phyloP scores from a whole-genome alignment of 108 stramenopile species.

The Cyclostephanos tholiformis region DNA sequence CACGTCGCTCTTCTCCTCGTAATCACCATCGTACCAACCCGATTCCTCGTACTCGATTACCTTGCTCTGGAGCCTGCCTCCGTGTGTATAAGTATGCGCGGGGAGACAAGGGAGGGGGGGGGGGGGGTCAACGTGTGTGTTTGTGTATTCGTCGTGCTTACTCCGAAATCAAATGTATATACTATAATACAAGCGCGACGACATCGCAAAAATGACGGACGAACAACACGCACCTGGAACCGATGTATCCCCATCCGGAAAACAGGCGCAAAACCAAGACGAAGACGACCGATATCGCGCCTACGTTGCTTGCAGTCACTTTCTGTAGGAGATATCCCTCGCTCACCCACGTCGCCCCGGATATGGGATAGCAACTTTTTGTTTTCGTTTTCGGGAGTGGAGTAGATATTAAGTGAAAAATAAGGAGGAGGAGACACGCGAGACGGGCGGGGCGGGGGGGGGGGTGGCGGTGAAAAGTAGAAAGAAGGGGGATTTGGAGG shows the following conservation, averaged over 20 bases:
- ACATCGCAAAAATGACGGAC: neutral
- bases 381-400: no score
- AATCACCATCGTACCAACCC: constrained; percentile 85
- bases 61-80: constrained; percentile 66
- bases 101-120: neutral
- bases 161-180: no score
- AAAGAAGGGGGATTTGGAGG: no score
- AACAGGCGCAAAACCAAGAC: constrained; percentile 71
- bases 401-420: no score
- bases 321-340: constrained; percentile 82
- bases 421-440: neutral
- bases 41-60: constrained; percentile 89
- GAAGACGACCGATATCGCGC: constrained; percentile 61
- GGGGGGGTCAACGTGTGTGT: no score
- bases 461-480: no score
- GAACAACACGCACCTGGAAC: constrained; percentile 29
- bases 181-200: no score
- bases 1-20: constrained; percentile 75
- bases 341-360: constrained; percentile 76
- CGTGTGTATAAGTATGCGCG: neutral
- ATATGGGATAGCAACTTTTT: constrained; percentile 73
- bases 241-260: constrained; percentile 85
- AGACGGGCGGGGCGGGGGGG: neutral
- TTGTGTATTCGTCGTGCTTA: no score
- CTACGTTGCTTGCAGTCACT: constrained; percentile 75